These are phyloP conservation scores for Nakaseomyces delphensis DNA, from an alignment of 1,139 yeast genomes.

Conservation along the genomic window DNA sequence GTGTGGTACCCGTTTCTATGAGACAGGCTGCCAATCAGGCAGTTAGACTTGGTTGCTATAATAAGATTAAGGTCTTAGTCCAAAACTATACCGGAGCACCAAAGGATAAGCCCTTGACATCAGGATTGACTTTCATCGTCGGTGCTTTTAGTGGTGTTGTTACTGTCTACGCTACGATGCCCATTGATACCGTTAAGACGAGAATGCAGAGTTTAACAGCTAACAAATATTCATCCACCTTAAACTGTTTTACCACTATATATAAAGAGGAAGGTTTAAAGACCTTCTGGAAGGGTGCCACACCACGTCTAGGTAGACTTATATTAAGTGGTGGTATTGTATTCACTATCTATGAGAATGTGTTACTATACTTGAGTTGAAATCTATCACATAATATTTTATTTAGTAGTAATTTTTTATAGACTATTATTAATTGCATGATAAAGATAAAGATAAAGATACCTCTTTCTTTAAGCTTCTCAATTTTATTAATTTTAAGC, in stretches of 20 bases:
- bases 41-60: conserved; percentile 87
- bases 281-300: conserved; percentile 97
- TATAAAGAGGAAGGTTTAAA: conserved; percentile 83
- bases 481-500: conserved; percentile 1
- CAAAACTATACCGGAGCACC: conserved; percentile 63
- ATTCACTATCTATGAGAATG: conserved; percentile 87
- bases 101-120: conserved; percentile 65
- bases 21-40: conserved; percentile 96
- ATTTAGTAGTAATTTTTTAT: neutral
- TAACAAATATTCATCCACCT: conserved; percentile 59
- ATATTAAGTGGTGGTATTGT: conserved; percentile 93
- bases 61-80: conserved; percentile 70
- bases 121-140: conserved; percentile 73
- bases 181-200: conserved; percentile 93
- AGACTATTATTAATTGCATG: conserved; percentile 1
- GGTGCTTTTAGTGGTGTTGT: conserved; percentile 92
- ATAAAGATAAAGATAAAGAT: neutral
- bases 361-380: conserved; percentile 48
- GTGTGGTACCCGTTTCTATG: conserved; percentile 83
- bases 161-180: conserved; percentile 96
- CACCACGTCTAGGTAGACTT: conserved; percentile 89
- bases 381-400: neutral
- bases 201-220: conserved; percentile 95
- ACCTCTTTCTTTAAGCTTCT: neutral
- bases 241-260: conserved; percentile 72